phyloP scores from a whole-genome alignment of 331 rosid species.

The Quercus lobata region DNA sequence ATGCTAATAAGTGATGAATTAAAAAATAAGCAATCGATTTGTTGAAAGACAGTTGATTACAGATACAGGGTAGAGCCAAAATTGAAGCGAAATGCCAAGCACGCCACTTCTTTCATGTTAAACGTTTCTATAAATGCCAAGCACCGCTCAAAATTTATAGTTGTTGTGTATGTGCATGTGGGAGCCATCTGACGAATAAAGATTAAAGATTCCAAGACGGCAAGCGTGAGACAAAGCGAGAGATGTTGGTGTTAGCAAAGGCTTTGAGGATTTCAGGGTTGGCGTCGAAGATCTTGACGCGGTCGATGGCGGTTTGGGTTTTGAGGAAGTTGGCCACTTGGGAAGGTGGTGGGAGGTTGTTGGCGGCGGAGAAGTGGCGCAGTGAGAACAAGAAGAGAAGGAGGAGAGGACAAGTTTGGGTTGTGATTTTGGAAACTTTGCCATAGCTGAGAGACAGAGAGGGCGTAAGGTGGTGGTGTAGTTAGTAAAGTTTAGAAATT shows the following conservation, averaged over 20 bases:
- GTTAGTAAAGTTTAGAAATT: too few relatives aligned
- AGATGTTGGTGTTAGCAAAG: constrained; percentile 37
- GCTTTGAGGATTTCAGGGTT: constrained; percentile 63
- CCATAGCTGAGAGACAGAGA: constrained; percentile 10
- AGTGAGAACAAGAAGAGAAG: background rate
- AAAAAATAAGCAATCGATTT: too few relatives aligned
- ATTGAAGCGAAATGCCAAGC: too few relatives aligned
- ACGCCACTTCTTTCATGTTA: too few relatives aligned
- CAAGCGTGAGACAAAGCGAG: background rate
- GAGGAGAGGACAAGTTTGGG: background rate
- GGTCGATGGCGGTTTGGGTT: constrained; percentile 64
- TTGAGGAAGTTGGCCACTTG: constrained; percentile 66
- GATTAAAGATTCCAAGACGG: background rate
- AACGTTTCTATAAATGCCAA: too few relatives aligned
- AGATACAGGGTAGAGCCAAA: too few relatives aligned
- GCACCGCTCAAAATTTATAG: too few relatives aligned
- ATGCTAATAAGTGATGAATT: too few relatives aligned
- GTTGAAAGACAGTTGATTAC: too few relatives aligned
- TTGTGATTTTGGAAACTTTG: background rate
- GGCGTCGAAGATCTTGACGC: constrained; percentile 68
- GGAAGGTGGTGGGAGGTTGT: constrained; percentile 73
- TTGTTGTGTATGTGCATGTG: too few relatives aligned
- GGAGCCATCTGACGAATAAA: background rate
- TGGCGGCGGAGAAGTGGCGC: constrained; percentile 6
- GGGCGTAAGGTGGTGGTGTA: background rate